A percentile compares a stretch with the other conserved stretches of the same genome.
Evolutionary conservation across 2,329 filamentous ascomycete genomes (phyloP).

Genomic region (Monosporascus sp.): DNA sequence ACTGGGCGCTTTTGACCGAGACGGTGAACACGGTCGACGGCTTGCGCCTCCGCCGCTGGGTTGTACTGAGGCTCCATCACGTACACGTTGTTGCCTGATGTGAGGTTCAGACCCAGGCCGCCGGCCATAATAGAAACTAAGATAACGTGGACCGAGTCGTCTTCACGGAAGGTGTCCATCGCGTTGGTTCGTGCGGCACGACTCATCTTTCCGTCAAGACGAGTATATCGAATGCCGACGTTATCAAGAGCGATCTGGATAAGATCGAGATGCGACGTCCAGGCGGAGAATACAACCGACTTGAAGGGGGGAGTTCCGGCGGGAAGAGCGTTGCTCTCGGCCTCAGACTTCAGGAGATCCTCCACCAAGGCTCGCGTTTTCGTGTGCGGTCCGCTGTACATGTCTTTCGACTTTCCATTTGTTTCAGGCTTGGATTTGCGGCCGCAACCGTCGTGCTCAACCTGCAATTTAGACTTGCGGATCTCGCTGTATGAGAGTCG

Average conservation of each 20-base stretch:
- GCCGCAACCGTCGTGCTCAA: constrained; percentile 51
- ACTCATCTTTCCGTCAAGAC: constrained; percentile 88
- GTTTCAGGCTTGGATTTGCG: constrained; percentile 28
- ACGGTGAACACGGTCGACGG: constrained; percentile 87
- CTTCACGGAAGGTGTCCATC: constrained; percentile 71
- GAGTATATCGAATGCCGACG: constrained; percentile 61
- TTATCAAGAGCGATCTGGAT: constrained; percentile 76
- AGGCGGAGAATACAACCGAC: constrained; percentile 92
- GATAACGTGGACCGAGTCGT: constrained; percentile 69
- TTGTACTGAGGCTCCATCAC: constrained; percentile 99
- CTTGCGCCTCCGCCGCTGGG: constrained; percentile 89
- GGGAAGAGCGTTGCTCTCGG: constrained; percentile 55
- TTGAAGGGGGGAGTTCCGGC: constrained; percentile 69
- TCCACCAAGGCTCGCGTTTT: constrained; percentile 80
- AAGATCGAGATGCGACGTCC: constrained; percentile 90
- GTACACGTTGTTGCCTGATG: constrained; percentile 78
- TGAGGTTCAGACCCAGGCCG: constrained; percentile 86
- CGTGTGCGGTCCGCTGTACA: constrained; percentile 75
- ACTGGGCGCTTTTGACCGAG: constrained; percentile 87
- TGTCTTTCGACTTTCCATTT: constrained; percentile 38
- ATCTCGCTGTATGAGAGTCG: constrained; percentile 64
- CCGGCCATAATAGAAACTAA: constrained; percentile 90
- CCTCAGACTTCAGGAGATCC: constrained; percentile 62
- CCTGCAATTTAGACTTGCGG: constrained; percentile 53
- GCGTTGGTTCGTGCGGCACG: constrained; percentile 68